Evolutionary conservation across 2,329 filamentous ascomycete species (phyloP), one percentile per base, ranked within the genome.

Genomic region (Purpureocillium takamizusanense): DNA sequence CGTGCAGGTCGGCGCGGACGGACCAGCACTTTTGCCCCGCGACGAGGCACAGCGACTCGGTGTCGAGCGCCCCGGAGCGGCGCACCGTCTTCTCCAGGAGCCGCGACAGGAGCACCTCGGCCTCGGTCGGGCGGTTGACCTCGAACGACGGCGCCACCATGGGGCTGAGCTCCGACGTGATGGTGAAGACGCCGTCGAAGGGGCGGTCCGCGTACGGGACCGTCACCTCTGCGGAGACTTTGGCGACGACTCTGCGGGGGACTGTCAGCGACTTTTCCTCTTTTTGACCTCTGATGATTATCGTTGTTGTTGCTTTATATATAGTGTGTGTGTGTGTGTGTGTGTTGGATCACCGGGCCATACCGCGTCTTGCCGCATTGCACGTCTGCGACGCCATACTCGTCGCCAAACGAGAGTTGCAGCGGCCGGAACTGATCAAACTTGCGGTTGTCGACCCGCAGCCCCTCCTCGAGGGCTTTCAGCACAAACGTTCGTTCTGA

Each of bases 121-220:
- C 76, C 51, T 94, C 85, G 45, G 83, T 89, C 35, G 84, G 83
- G 38, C 87, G 77, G 60, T 85, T 86, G 49, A 84, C 77, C 61
- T 95, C 89, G 63, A 94, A 94, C 27, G 85, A 81, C 12, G 92
- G 88, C 34, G 87, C 88, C 21, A 86, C 83, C 81, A 97, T 94
- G 35, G 90, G 87, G 45, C 84, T 87, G 52, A 98, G 78, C 60
- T 97, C 92, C 39, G 89, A 85, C 38, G 81, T 76, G 56, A 97
- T 95, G 50, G 81, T 88, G 69, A 97, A 97, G 60, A 94, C 76
- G 59, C 92, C 92, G 59, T 97, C 92, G 57, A 95, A 95, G 42
- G 89, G 90, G 46, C 90, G 83, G 63, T 97, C 90, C 38, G 83
- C 63, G 56, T 83, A 86, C 32, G 92, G 90, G 30, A 85, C 79